Evolutionary conservation across 257 asterid genomes (phyloP).

Genomic region (Lithospermum erythrorhizon): DNA sequence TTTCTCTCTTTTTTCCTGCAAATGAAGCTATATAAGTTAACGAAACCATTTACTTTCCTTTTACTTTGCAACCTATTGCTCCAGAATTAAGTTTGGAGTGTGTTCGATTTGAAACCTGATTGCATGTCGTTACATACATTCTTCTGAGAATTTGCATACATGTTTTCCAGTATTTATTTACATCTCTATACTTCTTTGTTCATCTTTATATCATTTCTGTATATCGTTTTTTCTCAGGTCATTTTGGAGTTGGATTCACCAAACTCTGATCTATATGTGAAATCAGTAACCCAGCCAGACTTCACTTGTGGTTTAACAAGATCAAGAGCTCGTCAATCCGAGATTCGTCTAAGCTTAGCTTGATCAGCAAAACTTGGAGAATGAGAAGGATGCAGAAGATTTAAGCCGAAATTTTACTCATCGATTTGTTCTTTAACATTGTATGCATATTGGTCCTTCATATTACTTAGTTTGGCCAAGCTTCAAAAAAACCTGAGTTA

Average conservation of each 20-base stretch:
- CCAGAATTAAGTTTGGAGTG: too few relatives aligned
- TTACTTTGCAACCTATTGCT: too few relatives aligned
- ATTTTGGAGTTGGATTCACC: slow-evolving; percentile 67
- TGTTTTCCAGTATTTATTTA: neutral
- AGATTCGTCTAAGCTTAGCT: slow-evolving; percentile 2
- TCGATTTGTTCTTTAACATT: too few relatives aligned
- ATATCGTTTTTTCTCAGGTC: slow-evolving; percentile 30
- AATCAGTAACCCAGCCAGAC: slow-evolving; percentile 51
- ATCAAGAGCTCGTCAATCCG: slow-evolving; percentile 16
- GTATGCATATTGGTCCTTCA: too few relatives aligned
- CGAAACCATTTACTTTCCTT: too few relatives aligned
- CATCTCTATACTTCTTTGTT: neutral
- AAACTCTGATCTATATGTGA: slow-evolving; percentile 35
- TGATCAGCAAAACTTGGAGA: neutral
- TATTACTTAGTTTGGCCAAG: too few relatives aligned
- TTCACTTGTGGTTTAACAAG: slow-evolving; percentile 44
- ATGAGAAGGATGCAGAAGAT: too few relatives aligned
- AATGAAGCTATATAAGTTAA: neutral
- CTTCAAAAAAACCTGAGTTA: too few relatives aligned
- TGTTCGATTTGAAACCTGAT: too few relatives aligned
- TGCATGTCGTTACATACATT: neutral
- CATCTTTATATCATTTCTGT: neutral
- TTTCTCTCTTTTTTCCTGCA: neutral
- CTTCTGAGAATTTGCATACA: too few relatives aligned
- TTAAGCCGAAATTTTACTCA: too few relatives aligned